These are phyloP conservation scores for Yamadazyma scolyti DNA, from an alignment of 805 yeast genomes.

Conservation along the genomic window DNA sequence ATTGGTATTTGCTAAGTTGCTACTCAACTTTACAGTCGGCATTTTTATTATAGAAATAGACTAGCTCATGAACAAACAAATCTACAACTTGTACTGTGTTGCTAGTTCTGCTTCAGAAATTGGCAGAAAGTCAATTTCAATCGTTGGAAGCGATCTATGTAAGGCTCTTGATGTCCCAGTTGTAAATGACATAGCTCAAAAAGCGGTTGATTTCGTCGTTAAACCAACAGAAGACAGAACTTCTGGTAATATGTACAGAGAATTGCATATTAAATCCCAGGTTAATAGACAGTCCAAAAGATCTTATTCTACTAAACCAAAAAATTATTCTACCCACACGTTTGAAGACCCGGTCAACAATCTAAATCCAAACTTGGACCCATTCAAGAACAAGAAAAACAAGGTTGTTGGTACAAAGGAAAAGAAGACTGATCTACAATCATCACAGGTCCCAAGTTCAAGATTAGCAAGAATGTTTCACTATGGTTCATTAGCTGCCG, in stretches of 20 bases:
- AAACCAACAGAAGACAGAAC: constrained; percentile 1
- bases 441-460: constrained; percentile 76
- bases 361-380: constrained; percentile 4
- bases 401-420: constrained; percentile 16
- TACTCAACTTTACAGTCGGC: no score
- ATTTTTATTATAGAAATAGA: no score
- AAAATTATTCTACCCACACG: constrained; percentile 15
- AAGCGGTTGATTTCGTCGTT: constrained; percentile 3
- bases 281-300: constrained; percentile 5
- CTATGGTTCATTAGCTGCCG: constrained; percentile 89
- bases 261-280: constrained; percentile 3
- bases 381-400: constrained; percentile 2
- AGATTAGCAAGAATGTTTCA: constrained; percentile 88
- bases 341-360: constrained; percentile 4
- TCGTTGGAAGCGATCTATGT: constrained; percentile 2
- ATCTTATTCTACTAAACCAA: constrained; percentile 3
- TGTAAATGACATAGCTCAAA: background rate
- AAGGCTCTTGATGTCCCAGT: no score
- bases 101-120: constrained; percentile 3
- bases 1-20: no score
- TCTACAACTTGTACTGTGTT: constrained; percentile 5
- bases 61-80: constrained; percentile 4
- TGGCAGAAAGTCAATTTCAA: background rate
- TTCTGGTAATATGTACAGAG: constrained; percentile 3
- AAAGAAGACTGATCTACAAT: constrained; percentile 37